A percentile compares a stretch with the other conserved stretches of the same genome.
Conservation (phyloP, 2,329 filamentous ascomycete species). For the Erysiphe pulchra region DNA sequence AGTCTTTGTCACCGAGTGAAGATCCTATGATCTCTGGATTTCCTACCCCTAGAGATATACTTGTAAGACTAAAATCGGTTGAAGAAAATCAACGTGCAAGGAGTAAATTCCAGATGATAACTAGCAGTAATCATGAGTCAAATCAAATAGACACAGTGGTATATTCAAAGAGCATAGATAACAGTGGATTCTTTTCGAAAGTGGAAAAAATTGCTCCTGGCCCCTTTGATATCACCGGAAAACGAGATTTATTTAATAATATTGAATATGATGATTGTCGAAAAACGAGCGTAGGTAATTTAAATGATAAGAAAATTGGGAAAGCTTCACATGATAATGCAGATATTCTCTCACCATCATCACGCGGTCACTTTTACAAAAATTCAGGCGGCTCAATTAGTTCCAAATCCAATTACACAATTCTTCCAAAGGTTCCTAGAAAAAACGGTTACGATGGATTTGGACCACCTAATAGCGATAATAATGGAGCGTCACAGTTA, state of each 20-base stretch:
- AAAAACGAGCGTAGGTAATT: conserved; percentile 6
- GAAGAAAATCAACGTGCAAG: background rate
- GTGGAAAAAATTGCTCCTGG: conserved; percentile 41
- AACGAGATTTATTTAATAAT: conserved; percentile 5
- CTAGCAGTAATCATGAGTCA: conserved; percentile 10
- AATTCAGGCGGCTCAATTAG: conserved; percentile 7
- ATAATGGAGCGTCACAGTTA: conserved; percentile 16
- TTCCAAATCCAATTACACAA: conserved; percentile 4
- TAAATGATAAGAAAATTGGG: conserved; percentile 3
- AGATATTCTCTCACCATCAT: conserved; percentile 5
- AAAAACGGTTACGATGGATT: conserved; percentile 33
- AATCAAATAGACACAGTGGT: conserved; percentile 16
- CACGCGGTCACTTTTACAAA: conserved; percentile 7
- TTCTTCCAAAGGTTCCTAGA: conserved; percentile 10
- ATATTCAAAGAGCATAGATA: conserved; percentile 17
- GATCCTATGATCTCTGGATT: conserved; percentile 29
- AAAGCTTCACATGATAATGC: conserved; percentile 1
- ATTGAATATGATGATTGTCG: conserved; percentile 8
- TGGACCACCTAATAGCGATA: conserved; percentile 19
- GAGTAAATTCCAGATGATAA: background rate
- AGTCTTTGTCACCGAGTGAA: conserved; percentile 17
- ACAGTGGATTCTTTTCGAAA: conserved; percentile 26
- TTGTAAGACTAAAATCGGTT: conserved; percentile 1
- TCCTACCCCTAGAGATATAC: conserved; percentile 17
- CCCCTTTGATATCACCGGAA: conserved; percentile 29